Evolutionary conservation across 805 yeast species (phyloP), one percentile per base, ranked within the genome.

Genomic region (Lachancea waltii): DNA sequence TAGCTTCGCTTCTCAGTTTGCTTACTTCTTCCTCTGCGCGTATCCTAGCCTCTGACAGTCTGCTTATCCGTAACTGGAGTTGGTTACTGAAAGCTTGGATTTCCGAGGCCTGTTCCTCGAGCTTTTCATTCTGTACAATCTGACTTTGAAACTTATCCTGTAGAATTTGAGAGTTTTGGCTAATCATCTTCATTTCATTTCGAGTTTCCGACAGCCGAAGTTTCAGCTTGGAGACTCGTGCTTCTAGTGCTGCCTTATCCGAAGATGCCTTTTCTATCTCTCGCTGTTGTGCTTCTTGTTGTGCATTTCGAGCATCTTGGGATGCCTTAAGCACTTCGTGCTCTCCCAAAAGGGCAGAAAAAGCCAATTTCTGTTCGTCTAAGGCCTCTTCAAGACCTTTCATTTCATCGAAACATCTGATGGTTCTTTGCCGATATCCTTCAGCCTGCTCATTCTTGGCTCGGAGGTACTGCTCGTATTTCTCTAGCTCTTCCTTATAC

Each of bases 111-210:
- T 37, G 36, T 17, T 38, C 36, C 15, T 35, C 28, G 3, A 44
- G 8, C 4, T 29, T 16, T 16, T 40, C 33, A 8, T 39, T 43
- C 16, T 39, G 40, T 3, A 18, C 20, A 17, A 40, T 22, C 20
- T 39, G 38, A 4, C 18, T 4, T 13, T 39, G 38, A 23, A 39
- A 39, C 33, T 39, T 39, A 14, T 30, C 43, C 14, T 39, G 43
- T 10, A 39, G 28, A 21, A 39, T 39, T 13, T 33, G 35, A n/a
- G 43, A 27, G 21, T 35, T 58, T 33, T 57, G 53, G 17, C 49
- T 53, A 14, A 53, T 35, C 54, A 54, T 50, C 19, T 48, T 47
- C 10, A 58, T 41, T 40, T 58, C 63, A 42, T 53, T 51, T 21
- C 43, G 44, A 6, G 41, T 21, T 35, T 53, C 57, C 17, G 42